Evolutionary conservation across 176 grass and related monocot species (phyloP), one percentile per base, ranked within the genome.

Genomic region (Carex cristatella): DNA sequence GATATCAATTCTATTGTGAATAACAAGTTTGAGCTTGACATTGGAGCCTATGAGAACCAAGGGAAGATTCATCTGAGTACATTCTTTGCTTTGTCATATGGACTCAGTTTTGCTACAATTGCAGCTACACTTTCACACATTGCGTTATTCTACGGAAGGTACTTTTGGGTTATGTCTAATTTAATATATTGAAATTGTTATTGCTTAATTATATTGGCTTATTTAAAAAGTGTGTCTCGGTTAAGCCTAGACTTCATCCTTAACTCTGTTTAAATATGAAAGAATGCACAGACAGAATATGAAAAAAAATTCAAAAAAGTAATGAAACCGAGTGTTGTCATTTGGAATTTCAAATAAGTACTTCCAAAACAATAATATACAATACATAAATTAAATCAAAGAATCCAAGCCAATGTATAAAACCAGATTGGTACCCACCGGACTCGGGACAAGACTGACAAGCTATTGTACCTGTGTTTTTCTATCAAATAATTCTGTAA

Each of bases 31-130:
- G 92, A 94, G 84, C 84, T 97, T 30, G 86, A 97, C 63, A 62
- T 86, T 86, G 67, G 28, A 13, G 92, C 94, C 0, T 97, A 97
- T 76, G 15, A 79, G 18, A 13, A 84, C 58, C 84, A 89, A 32
- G 94, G 94, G 2, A 91, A 65, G 90, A 92, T 97, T 18, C 88
- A 97, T 67, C 89, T 97, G 33, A 94, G 94, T 72, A 80, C 92
- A 51, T 92, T 97, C 61, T 94, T 97, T 59, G 90, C 94, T 63
- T 3, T 92, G 1, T 65, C 79, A 13, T 97, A 97, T 4, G 94
- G 94, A 10, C 89, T 97, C 5, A 86, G 92, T 86, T 97, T 97
- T 69, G 89, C 92, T 35, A 86, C 94, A 8, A 97, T 97, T n/a
- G 84, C 94, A 7, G 51, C 94, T 33, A 94, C 94, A 0, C 6